Percentiles rank a stretch among this genome's conserved stretches.
phyloP scores from a whole-genome alignment of 2,329 filamentous ascomycete species.

The Bipolaris bicolor region DNA sequence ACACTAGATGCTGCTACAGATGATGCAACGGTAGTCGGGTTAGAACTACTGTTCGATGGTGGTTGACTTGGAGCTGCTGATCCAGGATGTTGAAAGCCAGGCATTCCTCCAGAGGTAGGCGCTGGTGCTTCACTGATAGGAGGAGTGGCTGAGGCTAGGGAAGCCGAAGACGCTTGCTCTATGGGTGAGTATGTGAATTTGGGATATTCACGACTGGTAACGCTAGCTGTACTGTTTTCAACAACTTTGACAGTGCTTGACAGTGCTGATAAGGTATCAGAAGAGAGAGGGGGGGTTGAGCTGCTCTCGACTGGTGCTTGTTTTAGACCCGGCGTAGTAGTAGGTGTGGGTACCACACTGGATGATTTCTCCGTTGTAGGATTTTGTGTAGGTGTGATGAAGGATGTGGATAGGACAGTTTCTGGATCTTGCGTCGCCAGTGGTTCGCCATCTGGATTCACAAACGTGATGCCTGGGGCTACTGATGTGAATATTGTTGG shows the following conservation, averaged over 20 bases:
- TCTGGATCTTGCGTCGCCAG: constrained; percentile 37
- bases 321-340: constrained; percentile 10
- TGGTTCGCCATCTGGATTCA: constrained; percentile 39
- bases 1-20: constrained; percentile 6
- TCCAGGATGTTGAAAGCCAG: constrained; percentile 29
- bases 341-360: constrained; percentile 12
- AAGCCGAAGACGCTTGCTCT: constrained; percentile 19
- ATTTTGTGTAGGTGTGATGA: constrained; percentile 32
- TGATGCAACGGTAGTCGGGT: constrained; percentile 5
- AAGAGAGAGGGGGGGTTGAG: constrained; percentile 4
- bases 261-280: constrained; percentile 1
- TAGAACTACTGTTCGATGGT: constrained; percentile 1
- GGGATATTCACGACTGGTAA: constrained; percentile 22
- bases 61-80: constrained; percentile 11
- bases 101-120: constrained; percentile 25
- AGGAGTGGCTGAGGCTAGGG: constrained; percentile 14
- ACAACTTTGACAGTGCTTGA: constrained; percentile 23
- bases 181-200: constrained; percentile 36
- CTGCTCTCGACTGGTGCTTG: constrained; percentile 17
- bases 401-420: constrained; percentile 41
- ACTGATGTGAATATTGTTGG: constrained; percentile 36
- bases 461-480: constrained; percentile 42
- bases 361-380: constrained; percentile 21
- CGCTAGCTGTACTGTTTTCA: constrained; percentile 23
- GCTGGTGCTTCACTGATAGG: constrained; percentile 9